A percentile compares a stretch with the other conserved stretches of the same genome.
Evolutionary conservation across 805 yeast species (phyloP).

Genomic region (Nakazawaea pomicola): DNA sequence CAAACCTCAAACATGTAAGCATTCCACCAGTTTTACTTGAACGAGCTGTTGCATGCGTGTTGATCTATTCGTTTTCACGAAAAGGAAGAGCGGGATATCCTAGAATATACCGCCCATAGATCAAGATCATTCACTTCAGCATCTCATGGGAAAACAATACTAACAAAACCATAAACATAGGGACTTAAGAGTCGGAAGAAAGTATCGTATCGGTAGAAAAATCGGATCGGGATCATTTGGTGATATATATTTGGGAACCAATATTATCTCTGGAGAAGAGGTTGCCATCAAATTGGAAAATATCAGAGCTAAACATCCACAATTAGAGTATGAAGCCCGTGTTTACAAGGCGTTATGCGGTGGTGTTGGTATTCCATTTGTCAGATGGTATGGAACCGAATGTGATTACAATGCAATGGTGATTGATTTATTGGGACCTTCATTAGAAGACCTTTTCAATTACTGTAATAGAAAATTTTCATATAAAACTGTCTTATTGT

Average conservation of each 20-base stretch:
- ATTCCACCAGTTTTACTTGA: no score
- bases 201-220: slow-evolving; percentile 88
- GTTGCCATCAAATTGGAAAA: slow-evolving; percentile 95
- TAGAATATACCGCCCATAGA: background rate
- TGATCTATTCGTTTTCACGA: no score
- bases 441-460: slow-evolving; percentile 91
- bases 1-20: no score
- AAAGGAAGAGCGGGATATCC: no score
- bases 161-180: slow-evolving; percentile 19
- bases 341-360: slow-evolving; percentile 93
- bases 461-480: slow-evolving; percentile 93
- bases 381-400: slow-evolving; percentile 95
- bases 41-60: no score
- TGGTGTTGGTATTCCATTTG: slow-evolving; percentile 95
- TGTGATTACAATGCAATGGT: slow-evolving; percentile 97
- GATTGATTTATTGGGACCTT: slow-evolving; percentile 91
- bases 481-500: slow-evolving; percentile 83
- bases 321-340: slow-evolving; percentile 92
- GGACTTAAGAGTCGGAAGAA: slow-evolving; percentile 90
- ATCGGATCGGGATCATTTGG: slow-evolving; percentile 98
- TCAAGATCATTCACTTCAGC: no score
- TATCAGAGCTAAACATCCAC: slow-evolving; percentile 91
- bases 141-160: background rate
- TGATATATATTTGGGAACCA: slow-evolving; percentile 90
- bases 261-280: slow-evolving; percentile 93